A percentile compares a stretch with the other conserved stretches of the same genome.
phyloP scores from a whole-genome alignment of 352 stramenopile species.

The Phytophthora sansomeana region DNA sequence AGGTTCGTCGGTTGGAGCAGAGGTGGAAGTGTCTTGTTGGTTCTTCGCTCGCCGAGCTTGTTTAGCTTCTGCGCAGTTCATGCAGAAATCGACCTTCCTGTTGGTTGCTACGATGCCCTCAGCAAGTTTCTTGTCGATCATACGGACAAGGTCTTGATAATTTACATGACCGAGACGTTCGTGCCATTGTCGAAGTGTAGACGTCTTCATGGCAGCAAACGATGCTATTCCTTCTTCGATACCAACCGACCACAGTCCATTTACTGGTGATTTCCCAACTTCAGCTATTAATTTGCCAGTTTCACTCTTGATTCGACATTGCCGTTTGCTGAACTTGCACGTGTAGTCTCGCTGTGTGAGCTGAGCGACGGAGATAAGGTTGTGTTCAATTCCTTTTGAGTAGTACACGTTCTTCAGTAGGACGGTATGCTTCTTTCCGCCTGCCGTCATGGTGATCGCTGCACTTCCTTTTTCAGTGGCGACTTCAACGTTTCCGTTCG shows the following conservation, averaged over 20 bases:
- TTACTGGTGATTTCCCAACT: not conserved
- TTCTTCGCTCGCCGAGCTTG: constrained; percentile 16
- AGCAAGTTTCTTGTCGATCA: constrained; percentile 8
- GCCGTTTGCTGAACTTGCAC: not conserved
- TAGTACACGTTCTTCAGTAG: not conserved
- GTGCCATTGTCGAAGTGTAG: constrained; percentile 5
- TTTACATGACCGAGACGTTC: constrained; percentile 12
- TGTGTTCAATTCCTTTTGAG: not conserved
- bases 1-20: constrained; percentile 9
- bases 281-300: not conserved
- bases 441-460: not conserved
- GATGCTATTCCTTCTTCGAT: constrained; percentile 1
- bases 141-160: constrained; percentile 13
- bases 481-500: not conserved
- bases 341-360: constrained; percentile 4
- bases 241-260: not conserved
- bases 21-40: constrained; percentile 6
- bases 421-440: not conserved
- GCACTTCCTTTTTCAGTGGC: not conserved
- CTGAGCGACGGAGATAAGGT: not conserved
- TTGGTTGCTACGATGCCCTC: constrained; percentile 1
- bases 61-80: constrained; percentile 16
- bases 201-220: not conserved
- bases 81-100: constrained; percentile 15
- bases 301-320: not conserved